phyloP scores from a whole-genome alignment of 805 yeast species.

The Candida parachauliodes region DNA sequence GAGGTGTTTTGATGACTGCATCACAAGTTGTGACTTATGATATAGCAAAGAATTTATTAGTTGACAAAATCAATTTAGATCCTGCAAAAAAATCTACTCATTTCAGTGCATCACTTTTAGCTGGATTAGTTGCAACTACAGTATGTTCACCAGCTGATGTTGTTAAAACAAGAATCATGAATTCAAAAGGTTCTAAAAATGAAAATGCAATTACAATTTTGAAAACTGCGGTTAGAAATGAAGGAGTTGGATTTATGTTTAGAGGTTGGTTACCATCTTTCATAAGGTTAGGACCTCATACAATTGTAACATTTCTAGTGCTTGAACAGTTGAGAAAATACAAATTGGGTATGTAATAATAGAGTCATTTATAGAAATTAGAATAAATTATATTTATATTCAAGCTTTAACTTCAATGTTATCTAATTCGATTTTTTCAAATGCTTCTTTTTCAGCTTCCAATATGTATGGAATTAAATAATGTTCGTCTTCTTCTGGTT shows the following conservation, averaged over 20 bases:
- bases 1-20: constrained; percentile 88
- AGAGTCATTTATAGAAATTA: constrained; percentile 4
- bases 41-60: constrained; percentile 60
- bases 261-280: constrained; percentile 91
- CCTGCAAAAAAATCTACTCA: constrained; percentile 66
- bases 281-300: constrained; percentile 80
- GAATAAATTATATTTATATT: background rate
- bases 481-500: constrained; percentile 75
- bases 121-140: constrained; percentile 87
- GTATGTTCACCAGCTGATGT: constrained; percentile 93
- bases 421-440: constrained; percentile 86
- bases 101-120: constrained; percentile 71
- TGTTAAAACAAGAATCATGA: constrained; percentile 84
- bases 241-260: constrained; percentile 79
- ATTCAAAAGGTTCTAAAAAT: constrained; percentile 41
- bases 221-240: constrained; percentile 52
- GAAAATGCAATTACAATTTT: constrained; percentile 52
- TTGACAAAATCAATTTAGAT: constrained; percentile 47
- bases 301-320: constrained; percentile 65
- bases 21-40: constrained; percentile 89
- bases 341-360: constrained; percentile 43
- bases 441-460: constrained; percentile 90
- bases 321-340: constrained; percentile 61
- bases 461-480: constrained; percentile 85
- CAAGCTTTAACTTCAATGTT: constrained; percentile 46